Evolutionary conservation across 2,329 filamentous ascomycete species (phyloP).

Genomic region (Botryotinia narcissicola): DNA sequence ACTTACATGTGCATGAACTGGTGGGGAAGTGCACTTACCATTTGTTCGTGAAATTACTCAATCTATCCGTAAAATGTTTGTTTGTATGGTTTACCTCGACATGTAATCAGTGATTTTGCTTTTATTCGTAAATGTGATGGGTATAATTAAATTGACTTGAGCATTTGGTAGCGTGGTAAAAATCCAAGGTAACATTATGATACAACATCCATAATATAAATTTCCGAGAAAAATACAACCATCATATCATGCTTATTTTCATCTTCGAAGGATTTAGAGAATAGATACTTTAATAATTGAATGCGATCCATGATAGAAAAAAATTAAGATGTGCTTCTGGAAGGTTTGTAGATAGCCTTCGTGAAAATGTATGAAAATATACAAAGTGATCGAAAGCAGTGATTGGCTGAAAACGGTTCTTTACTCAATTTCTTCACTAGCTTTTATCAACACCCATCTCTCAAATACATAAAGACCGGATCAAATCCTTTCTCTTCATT

Average conservation of each 20-base stretch:
- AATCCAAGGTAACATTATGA: neutral
- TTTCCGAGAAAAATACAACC: neutral
- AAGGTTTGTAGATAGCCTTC: conserved; percentile 12
- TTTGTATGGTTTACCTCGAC: conserved; percentile 30
- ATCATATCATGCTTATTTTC: neutral
- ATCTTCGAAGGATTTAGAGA: neutral
- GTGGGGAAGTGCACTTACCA: conserved; percentile 33
- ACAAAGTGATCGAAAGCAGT: conserved; percentile 32
- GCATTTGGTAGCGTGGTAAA: neutral
- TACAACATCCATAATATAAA: neutral
- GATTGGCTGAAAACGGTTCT: conserved; percentile 36
- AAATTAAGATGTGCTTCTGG: conserved; percentile 5
- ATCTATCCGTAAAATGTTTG: conserved; percentile 28
- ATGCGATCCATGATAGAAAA: neutral
- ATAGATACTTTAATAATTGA: neutral
- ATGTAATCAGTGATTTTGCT: conserved; percentile 16
- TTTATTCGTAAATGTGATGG: neutral
- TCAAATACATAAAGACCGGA: conserved; percentile 37
- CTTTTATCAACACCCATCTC: conserved; percentile 18
- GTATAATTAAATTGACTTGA: neutral
- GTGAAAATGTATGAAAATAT: neutral
- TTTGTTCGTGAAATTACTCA: conserved; percentile 15
- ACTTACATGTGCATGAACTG: conserved; percentile 33
- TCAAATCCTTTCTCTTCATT: conserved; percentile 34
- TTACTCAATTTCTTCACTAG: conserved; percentile 30